Evolutionary conservation across 345 rosid species (phyloP).

Genomic region (Boechera retrofracta): DNA sequence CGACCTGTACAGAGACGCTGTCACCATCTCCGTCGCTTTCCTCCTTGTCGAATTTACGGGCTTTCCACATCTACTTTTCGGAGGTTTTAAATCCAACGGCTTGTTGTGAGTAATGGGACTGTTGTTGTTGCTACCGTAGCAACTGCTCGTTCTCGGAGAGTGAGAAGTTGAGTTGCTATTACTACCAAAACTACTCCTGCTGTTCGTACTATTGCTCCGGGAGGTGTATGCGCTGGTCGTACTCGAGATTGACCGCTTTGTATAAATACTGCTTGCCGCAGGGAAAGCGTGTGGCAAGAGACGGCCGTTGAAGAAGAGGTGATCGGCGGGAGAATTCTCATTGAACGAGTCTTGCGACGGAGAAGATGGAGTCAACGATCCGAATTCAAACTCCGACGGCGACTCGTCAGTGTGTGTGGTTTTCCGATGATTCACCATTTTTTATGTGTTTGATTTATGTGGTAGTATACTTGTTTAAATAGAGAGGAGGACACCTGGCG

Average conservation of each 20-base stretch:
- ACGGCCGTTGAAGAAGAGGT: conserved; percentile 77
- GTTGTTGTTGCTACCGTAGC: conserved; percentile 1
- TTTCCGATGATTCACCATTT: conserved; percentile 42
- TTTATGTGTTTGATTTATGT: not conserved
- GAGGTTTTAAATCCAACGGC: conserved; percentile 29
- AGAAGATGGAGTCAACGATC: conserved; percentile 61
- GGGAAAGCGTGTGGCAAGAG: conserved; percentile 84
- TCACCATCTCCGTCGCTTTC: conserved; percentile 51
- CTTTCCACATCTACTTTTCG: not conserved
- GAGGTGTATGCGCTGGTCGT: conserved; percentile 67
- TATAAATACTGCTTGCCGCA: not conserved
- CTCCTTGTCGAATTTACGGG: not conserved
- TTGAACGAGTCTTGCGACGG: conserved; percentile 55
- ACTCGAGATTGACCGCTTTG: conserved; percentile 47
- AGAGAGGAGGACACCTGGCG: conserved; percentile 36
- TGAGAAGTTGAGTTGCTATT: conserved; percentile 52
- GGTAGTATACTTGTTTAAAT: conserved; percentile 35
- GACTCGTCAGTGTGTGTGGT: conserved; percentile 46
- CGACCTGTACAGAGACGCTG: conserved; percentile 38
- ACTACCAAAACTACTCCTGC: conserved; percentile 64
- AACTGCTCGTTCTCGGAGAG: conserved; percentile 57
- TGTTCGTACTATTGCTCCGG: conserved; percentile 69
- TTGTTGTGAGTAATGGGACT: conserved; percentile 10
- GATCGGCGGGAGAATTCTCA: conserved; percentile 83
- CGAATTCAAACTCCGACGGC: conserved; percentile 68